Percentiles rank a stretch among this genome's conserved stretches.
These are phyloP conservation scores for Cochlearia excelsa DNA, from an alignment of 345 rosid genomes.

Conservation along the genomic window DNA sequence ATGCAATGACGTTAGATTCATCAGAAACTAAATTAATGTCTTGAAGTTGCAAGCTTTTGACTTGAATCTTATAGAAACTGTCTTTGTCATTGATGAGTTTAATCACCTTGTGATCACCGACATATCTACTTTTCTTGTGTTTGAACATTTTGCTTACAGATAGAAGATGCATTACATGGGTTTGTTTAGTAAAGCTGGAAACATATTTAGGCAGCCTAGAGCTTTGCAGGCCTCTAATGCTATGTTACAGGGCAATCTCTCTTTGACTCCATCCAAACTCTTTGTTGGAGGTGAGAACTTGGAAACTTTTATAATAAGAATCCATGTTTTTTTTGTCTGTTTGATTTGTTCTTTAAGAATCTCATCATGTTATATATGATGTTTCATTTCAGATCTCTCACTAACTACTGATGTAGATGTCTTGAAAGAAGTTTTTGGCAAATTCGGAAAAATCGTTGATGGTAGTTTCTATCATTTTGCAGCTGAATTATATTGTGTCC, in stretches of 20 bases:
- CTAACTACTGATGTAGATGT: constrained; percentile 24
- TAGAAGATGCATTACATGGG: constrained; percentile 37
- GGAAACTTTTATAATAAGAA: background rate
- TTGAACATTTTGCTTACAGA: constrained; percentile 17
- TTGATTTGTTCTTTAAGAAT: constrained; percentile 3
- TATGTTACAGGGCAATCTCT: constrained; percentile 36
- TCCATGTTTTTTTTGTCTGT: background rate
- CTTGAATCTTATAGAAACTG: constrained; percentile 17
- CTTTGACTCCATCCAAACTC: constrained; percentile 38
- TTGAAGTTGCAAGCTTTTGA: constrained; percentile 22
- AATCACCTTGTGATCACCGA: constrained; percentile 6
- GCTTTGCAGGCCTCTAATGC: constrained; percentile 29
- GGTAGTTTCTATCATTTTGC: constrained; percentile 13
- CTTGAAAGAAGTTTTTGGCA: constrained; percentile 34
- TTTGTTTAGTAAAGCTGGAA: constrained; percentile 38
- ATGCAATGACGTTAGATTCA: constrained; percentile 8
- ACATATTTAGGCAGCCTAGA: constrained; percentile 39
- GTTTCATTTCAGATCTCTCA: constrained; percentile 26
- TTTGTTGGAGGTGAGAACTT: constrained; percentile 30
- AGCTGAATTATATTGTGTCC: constrained; percentile 2
- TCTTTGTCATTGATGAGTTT: constrained; percentile 6
- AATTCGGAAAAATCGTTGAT: constrained; percentile 34
- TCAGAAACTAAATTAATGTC: constrained; percentile 8
- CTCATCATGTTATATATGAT: constrained; percentile 1
- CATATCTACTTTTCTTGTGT: constrained; percentile 9